A percentile compares a stretch with the other conserved stretches of the same genome.
These are phyloP conservation scores for Botrytis galanthina DNA, from an alignment of 2,329 filamentous ascomycete species.

Conservation along the genomic window DNA sequence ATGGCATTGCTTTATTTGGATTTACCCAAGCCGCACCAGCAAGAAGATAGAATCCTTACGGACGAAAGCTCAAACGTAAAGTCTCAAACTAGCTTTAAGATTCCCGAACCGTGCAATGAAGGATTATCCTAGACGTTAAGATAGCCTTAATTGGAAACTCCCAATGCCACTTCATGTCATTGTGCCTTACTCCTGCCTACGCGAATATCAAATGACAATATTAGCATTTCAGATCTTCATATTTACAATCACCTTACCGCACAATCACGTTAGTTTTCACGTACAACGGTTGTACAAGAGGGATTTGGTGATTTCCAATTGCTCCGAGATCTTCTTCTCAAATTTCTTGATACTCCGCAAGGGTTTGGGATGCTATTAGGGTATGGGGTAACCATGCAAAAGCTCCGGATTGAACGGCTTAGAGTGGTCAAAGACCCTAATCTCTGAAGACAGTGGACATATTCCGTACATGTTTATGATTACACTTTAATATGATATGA, in stretches of 20 bases:
- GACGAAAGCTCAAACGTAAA: neutral
- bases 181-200: neutral
- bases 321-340: neutral
- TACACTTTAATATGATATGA: neutral
- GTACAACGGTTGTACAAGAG: neutral
- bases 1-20: neutral
- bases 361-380: neutral
- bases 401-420: neutral
- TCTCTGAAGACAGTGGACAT: neutral
- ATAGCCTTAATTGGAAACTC: neutral
- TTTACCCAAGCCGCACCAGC: neutral
- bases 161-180: neutral
- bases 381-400: neutral
- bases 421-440: neutral
- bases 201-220: neutral
- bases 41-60: neutral
- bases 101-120: neutral
- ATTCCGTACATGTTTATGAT: neutral
- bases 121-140: neutral
- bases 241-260: neutral
- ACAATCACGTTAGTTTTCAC: slow-evolving; percentile 3
- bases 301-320: neutral
- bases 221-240: neutral
- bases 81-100: neutral
- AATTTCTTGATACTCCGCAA: neutral